phyloP scores from a whole-genome alignment of 805 yeast genomes.

The Danielozyma ontarioensis region DNA sequence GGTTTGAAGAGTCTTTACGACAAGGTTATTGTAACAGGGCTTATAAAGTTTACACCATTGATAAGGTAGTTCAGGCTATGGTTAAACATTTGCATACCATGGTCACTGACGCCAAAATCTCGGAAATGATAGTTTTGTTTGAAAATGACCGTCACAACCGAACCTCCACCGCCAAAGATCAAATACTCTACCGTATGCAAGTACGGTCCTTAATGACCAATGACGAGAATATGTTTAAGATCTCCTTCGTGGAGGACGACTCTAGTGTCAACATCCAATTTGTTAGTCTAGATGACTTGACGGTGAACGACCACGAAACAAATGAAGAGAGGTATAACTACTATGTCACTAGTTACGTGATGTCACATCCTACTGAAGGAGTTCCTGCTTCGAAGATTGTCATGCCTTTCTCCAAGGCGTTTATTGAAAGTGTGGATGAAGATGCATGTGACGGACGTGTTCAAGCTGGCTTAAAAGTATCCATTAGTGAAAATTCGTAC shows the following conservation, averaged over 20 bases:
- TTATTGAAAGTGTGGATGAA: conserved; percentile 49
- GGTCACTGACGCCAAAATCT: conserved; percentile 70
- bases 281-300: conserved; percentile 82
- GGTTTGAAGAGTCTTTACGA: conserved; percentile 92
- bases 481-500: conserved; percentile 73
- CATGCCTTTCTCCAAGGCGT: conserved; percentile 70
- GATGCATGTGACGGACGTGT: conserved; percentile 59
- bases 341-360: conserved; percentile 84
- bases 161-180: conserved; percentile 74
- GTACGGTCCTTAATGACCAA: conserved; percentile 71
- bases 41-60: conserved; percentile 86
- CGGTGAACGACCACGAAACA: conserved; percentile 63
- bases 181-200: conserved; percentile 84
- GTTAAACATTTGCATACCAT: conserved; percentile 82
- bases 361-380: conserved; percentile 98
- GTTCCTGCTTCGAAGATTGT: conserved; percentile 70
- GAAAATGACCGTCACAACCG: conserved; percentile 70
- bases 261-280: conserved; percentile 66
- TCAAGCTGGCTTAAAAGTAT: conserved; percentile 68
- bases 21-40: conserved; percentile 94
- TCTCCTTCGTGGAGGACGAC: conserved; percentile 56
- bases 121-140: conserved; percentile 75
- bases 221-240: conserved; percentile 91
- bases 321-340: conserved; percentile 87
- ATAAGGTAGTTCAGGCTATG: conserved; percentile 74